phyloP scores from a whole-genome alignment of 2,329 filamentous ascomycete species.

The Fusarium lateritium region DNA sequence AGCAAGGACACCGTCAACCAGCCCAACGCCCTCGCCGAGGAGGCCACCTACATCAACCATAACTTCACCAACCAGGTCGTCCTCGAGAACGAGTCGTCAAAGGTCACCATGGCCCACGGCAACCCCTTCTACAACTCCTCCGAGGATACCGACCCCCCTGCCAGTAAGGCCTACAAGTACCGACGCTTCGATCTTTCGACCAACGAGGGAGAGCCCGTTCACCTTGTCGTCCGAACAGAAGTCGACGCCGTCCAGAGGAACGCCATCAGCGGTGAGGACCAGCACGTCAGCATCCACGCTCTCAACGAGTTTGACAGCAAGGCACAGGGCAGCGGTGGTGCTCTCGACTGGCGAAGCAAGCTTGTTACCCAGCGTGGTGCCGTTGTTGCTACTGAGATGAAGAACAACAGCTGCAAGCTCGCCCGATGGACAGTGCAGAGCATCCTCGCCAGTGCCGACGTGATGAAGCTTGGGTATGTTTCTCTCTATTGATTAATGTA shows the following conservation, averaged over 20 bases:
- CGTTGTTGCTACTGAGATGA: constrained; percentile 99
- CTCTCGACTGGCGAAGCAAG: constrained; percentile 97
- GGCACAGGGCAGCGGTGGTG: constrained; percentile 93
- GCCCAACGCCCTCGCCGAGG: constrained; percentile 91
- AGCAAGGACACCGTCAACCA: constrained; percentile 97
- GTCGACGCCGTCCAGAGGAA: constrained; percentile 97
- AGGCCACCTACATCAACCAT: constrained; percentile 99
- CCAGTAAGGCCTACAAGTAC: constrained; percentile 99
- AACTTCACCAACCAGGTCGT: constrained; percentile 99
- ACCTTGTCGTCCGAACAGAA: constrained; percentile 94
- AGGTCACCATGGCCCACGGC: constrained; percentile 86
- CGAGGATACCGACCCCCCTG: constrained; percentile 93
- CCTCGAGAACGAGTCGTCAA: constrained; percentile 81
- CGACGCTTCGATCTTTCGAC: constrained; percentile 95
- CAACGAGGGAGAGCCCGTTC: constrained; percentile 93
- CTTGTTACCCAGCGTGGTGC: constrained; percentile 95
- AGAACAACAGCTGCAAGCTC: constrained; percentile 99
- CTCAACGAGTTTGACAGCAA: constrained; percentile 99
- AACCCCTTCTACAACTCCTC: constrained; percentile 98
- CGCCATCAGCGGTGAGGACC: constrained; percentile 90
- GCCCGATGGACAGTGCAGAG: constrained; percentile 97
- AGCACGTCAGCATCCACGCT: constrained; percentile 92
- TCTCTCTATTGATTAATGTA: neutral
- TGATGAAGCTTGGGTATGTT: constrained; percentile 95
- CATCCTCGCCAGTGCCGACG: constrained; percentile 96